These are phyloP conservation scores for Paraphaeosphaeria sporulosa DNA, from an alignment of 2,329 filamentous ascomycete genomes.

Conservation along the genomic window DNA sequence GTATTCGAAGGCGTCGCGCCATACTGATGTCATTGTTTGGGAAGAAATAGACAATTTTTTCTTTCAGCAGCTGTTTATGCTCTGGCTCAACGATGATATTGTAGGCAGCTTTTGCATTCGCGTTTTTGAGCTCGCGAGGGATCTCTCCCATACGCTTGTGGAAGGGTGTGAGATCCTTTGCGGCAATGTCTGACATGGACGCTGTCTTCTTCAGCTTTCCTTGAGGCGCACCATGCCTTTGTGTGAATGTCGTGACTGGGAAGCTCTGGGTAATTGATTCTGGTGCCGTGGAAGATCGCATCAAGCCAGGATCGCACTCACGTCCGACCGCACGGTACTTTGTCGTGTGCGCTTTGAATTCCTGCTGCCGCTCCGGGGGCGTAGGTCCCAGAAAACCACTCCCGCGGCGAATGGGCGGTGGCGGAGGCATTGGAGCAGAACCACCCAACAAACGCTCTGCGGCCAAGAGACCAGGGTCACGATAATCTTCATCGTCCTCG, in stretches of 20 bases:
- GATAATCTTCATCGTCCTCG: constrained; percentile 35
- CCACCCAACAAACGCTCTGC: constrained; percentile 34
- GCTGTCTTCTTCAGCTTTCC: constrained; percentile 30
- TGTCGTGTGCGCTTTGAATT: constrained; percentile 33
- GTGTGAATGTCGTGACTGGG: constrained; percentile 19
- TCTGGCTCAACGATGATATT: constrained; percentile 44
- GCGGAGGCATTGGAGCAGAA: constrained; percentile 28
- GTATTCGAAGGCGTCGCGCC: constrained; percentile 73
- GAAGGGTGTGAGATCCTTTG: constrained; percentile 29
- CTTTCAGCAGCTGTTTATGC: constrained; percentile 42
- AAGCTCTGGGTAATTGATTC: constrained; percentile 27
- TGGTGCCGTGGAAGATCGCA: constrained; percentile 29
- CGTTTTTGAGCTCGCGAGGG: constrained; percentile 40
- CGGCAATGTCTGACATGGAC: constrained; percentile 30
- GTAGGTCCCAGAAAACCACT: constrained; percentile 44
- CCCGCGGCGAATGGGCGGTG: constrained; percentile 20
- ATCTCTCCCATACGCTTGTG: constrained; percentile 36
- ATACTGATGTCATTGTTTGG: constrained; percentile 79
- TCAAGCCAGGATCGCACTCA: constrained; percentile 15
- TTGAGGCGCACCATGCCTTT: constrained; percentile 3
- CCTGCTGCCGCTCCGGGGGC: constrained; percentile 36
- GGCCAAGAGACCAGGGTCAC: constrained; percentile 20
- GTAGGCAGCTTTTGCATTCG: constrained; percentile 35
- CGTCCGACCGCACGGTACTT: constrained; percentile 25
- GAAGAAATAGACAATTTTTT: constrained; percentile 66